phyloP scores from a whole-genome alignment of 345 rosid genomes.

The Brassica incana region DNA sequence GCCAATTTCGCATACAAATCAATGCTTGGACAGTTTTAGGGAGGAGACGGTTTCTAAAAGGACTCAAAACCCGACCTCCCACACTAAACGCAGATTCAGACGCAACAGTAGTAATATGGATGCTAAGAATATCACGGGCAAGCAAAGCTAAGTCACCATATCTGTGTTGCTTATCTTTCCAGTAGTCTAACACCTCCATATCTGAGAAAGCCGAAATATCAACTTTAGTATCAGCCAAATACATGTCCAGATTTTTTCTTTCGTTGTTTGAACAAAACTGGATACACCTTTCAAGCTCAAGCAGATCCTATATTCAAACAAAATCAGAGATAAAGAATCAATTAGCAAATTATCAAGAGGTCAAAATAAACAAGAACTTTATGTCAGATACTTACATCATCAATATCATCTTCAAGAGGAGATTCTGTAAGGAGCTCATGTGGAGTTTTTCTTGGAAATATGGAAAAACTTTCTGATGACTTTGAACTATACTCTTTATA shows the following conservation, averaged over 20 bases:
- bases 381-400: background rate
- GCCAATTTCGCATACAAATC: background rate
- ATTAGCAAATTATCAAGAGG: no score
- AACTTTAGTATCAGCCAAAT: background rate
- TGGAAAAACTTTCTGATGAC: background rate
- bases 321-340: background rate
- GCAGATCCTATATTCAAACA: background rate
- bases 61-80: background rate
- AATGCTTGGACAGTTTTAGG: background rate
- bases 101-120: background rate
- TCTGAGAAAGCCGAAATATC: background rate
- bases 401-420: background rate
- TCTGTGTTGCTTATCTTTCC: background rate
- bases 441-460: background rate
- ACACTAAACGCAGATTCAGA: background rate
- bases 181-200: background rate
- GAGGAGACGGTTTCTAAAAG: background rate
- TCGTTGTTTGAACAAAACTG: background rate
- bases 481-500: background rate
- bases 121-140: background rate
- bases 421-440: background rate
- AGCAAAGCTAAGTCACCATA: background rate
- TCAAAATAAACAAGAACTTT: background rate
- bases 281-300: background rate
- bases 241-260: background rate